Base-by-base conservation (phyloP, 192 early-diverging fungal genomes). In the Coemansia nantahalensis region DNA sequence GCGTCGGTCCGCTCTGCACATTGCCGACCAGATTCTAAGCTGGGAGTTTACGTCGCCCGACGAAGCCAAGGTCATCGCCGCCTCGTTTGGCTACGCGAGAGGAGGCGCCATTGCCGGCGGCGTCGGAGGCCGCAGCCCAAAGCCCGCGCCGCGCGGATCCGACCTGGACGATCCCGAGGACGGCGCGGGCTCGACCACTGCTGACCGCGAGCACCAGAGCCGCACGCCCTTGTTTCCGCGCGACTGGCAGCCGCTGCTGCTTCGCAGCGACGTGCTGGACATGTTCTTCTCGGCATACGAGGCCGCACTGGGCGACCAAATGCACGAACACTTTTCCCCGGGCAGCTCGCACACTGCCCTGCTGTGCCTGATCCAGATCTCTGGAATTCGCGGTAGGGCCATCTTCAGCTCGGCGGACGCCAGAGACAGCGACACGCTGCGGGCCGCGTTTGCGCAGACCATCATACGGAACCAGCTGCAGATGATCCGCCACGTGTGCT, bases 241-340 rank as follows among this genome's bases (percentile, higher is more conserved):
- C 15, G 35, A 45, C 40, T 75, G 71, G 71, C 71, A 56, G 42
- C 19, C 49, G n/a, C 47, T 75, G 45, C 54, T 75, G 22, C 23
- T 75, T n/a, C 59, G 59, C 44, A 55, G 40, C 52, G 65, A 68
- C 26, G 60, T 75, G 15, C 18, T 75, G 17, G 26, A 41, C 2
- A 54, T 75, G 65, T 68, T 75, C 46, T 75, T 75, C 46, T 67
- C 60, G 8, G 51, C 67, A 3, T 75, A 75, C 38, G 60, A 75
- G 37, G 71, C 65, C 13, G 55, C 71, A 1, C 16, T 75, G 35
- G 63, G 42, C 49, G 71, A 75, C 45, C 71, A 68, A 51, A 67
- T 68, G 71, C 71, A 75, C 56, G 52, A 41, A 15, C 62, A 47
- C 23, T 75, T 75, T 56, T 75, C 71, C 8, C 59, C 71, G 5